Base-by-base conservation (phyloP, 257 asterid species). In the Solanum bulbocastanum region DNA sequence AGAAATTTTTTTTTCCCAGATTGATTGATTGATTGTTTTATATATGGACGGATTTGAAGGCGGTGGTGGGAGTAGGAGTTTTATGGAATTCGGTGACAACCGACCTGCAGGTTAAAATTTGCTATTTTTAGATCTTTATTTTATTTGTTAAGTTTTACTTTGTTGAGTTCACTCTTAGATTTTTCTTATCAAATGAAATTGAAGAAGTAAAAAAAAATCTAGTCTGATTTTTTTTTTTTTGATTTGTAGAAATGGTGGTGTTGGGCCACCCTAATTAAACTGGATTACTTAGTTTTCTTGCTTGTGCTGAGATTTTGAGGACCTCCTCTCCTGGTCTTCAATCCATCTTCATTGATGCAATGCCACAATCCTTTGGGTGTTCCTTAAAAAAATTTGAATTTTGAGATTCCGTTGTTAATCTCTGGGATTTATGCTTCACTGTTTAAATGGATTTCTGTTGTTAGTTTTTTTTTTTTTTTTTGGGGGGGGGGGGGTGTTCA, bases 41-140 rank as follows among this genome's bases (percentile, higher is more conserved):
- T 89, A 86, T 46, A 96, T 94, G 99, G 99, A 96, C 86, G 91
- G 92, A 86, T 93, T 90, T 88, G 94, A 94, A 91, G 96, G 90
- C 90, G 94, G 93, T 30, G 92, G 93, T 25, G 92, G 90, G 81
- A 89, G 90, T 89, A 95, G 91, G 87, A 93, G 93, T 90, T 96
- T 89, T 73, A 88, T 83, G 69, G 93, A 93, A 33, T 89, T 94
- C 68, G 96, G 91, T 89, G 92, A 44, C 85, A 30, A 27, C 40
- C 85, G 40, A 14, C 18, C 86, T 82, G 86, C 98, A 94, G 99
- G 99, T 94, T 85, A 76, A 44, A 79, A 25, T 15, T 88, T 89
- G 37, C 33, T 90, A 22, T 83, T 9, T 33, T 33, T 83, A 65
- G 92, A 89, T 90, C 91, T 32, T 82, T 11, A 11, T 44, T 81